phyloP scores from a whole-genome alignment of 495 filamentous ascomycete species.

The Astrothelium macrocarpum region DNA sequence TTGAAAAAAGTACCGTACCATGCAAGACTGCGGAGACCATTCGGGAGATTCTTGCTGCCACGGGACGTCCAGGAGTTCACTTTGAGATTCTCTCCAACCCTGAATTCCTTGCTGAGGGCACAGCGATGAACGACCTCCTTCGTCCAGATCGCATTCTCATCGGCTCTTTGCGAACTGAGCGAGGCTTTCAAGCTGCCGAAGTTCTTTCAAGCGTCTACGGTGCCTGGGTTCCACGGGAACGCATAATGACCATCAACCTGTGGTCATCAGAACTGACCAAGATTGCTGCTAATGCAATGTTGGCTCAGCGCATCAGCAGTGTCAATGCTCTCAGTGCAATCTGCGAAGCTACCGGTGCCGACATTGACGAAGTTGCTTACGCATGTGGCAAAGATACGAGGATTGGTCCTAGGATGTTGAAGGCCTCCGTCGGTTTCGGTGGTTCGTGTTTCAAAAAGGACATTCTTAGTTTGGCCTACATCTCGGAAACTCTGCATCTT shows the following conservation, averaged over 20 bases:
- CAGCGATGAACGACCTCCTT: slow-evolving; percentile 60
- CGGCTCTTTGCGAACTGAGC: slow-evolving; percentile 49
- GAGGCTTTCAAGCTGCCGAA: slow-evolving; percentile 52
- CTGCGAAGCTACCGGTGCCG: slow-evolving; percentile 68
- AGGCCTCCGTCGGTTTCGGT: slow-evolving; percentile 62
- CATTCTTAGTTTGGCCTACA: slow-evolving; percentile 63
- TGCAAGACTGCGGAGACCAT: slow-evolving; percentile 66
- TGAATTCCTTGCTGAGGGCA: slow-evolving; percentile 74
- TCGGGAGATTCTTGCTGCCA: slow-evolving; percentile 59
- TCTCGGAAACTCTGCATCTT: slow-evolving; percentile 59
- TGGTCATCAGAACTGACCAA: slow-evolving; percentile 79
- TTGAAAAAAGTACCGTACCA: slow-evolving; percentile 79
- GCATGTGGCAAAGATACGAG: slow-evolving; percentile 62
- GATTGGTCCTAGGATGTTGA: slow-evolving; percentile 66
- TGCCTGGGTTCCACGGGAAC: slow-evolving; percentile 52
- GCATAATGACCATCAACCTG: slow-evolving; percentile 62
- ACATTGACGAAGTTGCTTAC: slow-evolving; percentile 61
- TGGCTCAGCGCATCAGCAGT: slow-evolving; percentile 75
- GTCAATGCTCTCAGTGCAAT: slow-evolving; percentile 53
- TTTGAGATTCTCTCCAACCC: slow-evolving; percentile 80
- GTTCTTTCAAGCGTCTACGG: slow-evolving; percentile 56
- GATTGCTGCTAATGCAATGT: slow-evolving; percentile 69
- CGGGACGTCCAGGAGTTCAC: slow-evolving; percentile 47
- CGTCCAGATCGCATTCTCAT: slow-evolving; percentile 71
- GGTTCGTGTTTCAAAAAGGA: slow-evolving; percentile 74